phyloP scores from a whole-genome alignment of 164 flowering plant genomes.

The Chimonanthus praecox region DNA sequence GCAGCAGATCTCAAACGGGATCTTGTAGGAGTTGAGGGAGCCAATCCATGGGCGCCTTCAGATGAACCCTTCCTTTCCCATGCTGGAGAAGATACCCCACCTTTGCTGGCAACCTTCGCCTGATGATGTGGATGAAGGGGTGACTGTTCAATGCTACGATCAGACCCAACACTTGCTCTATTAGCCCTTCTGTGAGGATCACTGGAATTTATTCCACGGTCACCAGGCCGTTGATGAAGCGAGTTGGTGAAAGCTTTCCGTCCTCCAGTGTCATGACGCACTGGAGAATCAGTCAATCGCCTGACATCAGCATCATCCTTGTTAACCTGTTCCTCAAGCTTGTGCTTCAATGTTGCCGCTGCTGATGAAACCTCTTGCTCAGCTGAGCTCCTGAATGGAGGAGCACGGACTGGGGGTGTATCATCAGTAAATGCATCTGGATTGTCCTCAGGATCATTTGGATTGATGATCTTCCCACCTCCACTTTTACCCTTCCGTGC shows the following conservation, averaged over 20 bases:
- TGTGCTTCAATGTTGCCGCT: constrained; percentile 14
- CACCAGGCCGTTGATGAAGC: constrained; percentile 4
- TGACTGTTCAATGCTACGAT: constrained; percentile 38
- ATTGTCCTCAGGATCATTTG: constrained; percentile 75
- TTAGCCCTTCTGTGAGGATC: constrained; percentile 12
- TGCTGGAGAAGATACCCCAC: constrained; percentile 35
- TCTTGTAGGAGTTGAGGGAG: constrained; percentile 43
- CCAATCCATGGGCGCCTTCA: constrained; percentile 37
- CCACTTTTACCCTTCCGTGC: constrained; percentile 55
- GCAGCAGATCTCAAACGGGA: constrained; percentile 29
- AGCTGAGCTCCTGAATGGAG: constrained; percentile 16
- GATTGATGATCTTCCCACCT: constrained; percentile 54
- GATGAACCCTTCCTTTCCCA: constrained; percentile 37
- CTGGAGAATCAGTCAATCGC: constrained; percentile 30
- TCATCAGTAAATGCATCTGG: constrained; percentile 33
- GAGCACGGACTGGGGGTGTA: constrained; percentile 16
- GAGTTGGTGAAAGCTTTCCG: constrained; percentile 18
- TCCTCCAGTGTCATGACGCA: constrained; percentile 14
- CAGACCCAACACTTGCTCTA: constrained; percentile 29
- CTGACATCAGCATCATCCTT: constrained; percentile 41
- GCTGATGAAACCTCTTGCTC: constrained; percentile 22
- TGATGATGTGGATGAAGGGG: constrained; percentile 38
- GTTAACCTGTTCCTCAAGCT: constrained; percentile 28
- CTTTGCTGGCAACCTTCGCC: constrained; percentile 28
- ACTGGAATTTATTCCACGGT: constrained; percentile 5